Evolutionary conservation across 345 rosid species (phyloP), one percentile per base, ranked within the genome.

Genomic region (Cardiospermum halicacabum): DNA sequence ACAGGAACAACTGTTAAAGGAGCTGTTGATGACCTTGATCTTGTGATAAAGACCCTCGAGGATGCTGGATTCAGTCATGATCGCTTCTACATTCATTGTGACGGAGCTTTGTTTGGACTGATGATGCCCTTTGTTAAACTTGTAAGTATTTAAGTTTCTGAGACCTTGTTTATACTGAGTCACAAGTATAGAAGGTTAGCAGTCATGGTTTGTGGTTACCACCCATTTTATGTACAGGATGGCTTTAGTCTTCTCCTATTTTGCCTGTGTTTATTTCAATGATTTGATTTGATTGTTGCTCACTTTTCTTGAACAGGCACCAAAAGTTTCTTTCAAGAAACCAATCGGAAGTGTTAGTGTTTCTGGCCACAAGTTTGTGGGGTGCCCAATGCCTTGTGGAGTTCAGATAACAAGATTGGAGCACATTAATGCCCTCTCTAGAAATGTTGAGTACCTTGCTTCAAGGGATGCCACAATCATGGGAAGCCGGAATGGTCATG

Each of bases 361-460:
- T 27, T 90, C 98, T 0, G 97, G 94, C 34, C 98, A 93, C 82
- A 90, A 93, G 77, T 93, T 90, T 64, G 91, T 88, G 24, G 96
- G 98, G 11, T 93, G 98, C 69, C 98, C 97, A 53, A 93, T 93
- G 98, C 97, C 97, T 59, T 90, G 98, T 31, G 98, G 97, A 55
- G 96, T 93, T 68, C 97, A 88, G 79, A 74, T 93, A 72, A 90
- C 97, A 10, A 85, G 98, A 69, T 71, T 90, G 89, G 78, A 81
- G 63, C 89, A 90, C 72, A 80, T 93, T 62, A 91, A 88, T 74
- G 91, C 65, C 50, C 91, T 93, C 37, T 90, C 97, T 0, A 91
- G 78, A 30, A 93, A 91, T 47, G 92, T 93, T 0, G 97, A 93
- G 80, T 93, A 91, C 72, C 92, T 91, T 3, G 97, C 97, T 59